A percentile compares a stretch with the other conserved stretches of the same genome.
phyloP scores from a whole-genome alignment of 2,329 filamentous ascomycete species.

The Colletotrichum aenigma region DNA sequence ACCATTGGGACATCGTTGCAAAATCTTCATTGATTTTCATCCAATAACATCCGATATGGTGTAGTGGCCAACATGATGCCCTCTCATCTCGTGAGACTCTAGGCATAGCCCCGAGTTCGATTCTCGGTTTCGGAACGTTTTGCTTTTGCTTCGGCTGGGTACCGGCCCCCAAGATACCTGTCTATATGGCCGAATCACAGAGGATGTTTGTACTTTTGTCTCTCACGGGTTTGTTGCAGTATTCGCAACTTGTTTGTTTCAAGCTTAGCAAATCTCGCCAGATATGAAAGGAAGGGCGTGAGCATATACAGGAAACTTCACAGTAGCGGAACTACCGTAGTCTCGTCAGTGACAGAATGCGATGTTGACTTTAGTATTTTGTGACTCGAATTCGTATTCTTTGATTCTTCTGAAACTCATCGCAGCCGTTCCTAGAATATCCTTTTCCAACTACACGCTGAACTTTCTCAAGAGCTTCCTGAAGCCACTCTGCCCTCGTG shows the following conservation, averaged over 20 bases:
- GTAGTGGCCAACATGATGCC: constrained; percentile 1
- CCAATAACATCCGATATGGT: background rate
- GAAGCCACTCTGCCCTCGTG: background rate
- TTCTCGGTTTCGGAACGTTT: background rate
- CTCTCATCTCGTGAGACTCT: background rate
- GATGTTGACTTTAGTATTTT: background rate
- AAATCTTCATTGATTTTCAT: background rate
- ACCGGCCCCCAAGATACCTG: background rate
- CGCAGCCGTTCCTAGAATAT: background rate
- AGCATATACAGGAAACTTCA: background rate
- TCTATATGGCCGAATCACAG: background rate
- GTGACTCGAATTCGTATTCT: background rate
- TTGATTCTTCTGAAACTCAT: background rate
- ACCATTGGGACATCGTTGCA: background rate
- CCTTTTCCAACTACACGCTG: background rate
- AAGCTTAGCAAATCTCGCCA: background rate
- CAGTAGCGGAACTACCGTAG: background rate
- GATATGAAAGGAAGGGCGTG: background rate
- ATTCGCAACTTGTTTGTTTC: background rate
- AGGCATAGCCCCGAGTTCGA: constrained; percentile 1
- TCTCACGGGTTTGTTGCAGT: background rate
- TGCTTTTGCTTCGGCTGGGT: background rate
- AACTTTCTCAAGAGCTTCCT: background rate
- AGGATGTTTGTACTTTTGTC: background rate
- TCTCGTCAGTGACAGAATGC: background rate